Evolutionary conservation across 78 protist genomes (phyloP).

Genomic region (Dictyostelium capitatum): DNA sequence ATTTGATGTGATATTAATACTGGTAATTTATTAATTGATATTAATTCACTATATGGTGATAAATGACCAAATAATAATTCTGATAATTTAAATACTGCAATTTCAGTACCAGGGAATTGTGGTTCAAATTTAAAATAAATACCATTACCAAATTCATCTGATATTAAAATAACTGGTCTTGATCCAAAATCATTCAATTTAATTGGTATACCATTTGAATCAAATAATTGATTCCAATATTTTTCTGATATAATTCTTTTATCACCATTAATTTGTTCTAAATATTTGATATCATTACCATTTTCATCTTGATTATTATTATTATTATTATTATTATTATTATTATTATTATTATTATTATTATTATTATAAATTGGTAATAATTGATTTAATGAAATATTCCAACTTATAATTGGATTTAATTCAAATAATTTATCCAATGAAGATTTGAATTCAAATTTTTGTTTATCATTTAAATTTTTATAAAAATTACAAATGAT

Average conservation of each 20-base stretch:
- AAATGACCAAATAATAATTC: not conserved
- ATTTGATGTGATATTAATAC: not conserved
- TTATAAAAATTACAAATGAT: not conserved
- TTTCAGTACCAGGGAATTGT: conserved; percentile 11
- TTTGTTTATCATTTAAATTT: not conserved
- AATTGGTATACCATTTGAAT: not conserved
- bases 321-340: not conserved
- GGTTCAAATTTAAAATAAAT: conserved; percentile 18
- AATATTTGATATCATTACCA: not conserved
- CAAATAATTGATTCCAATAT: not conserved
- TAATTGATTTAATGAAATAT: not conserved
- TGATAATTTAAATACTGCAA: not conserved
- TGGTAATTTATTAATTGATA: not conserved
- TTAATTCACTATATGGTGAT: not conserved
- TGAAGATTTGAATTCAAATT: not conserved
- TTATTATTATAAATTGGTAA: not conserved
- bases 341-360: not conserved
- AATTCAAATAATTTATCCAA: not conserved
- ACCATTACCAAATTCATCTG: not conserved
- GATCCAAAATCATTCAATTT: not conserved
- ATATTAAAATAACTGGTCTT: not conserved
- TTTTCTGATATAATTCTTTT: not conserved
- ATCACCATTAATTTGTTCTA: not conserved
- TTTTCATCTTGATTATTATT: not conserved
- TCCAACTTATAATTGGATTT: not conserved